Percentiles rank a stretch among this genome's conserved stretches.
Evolutionary conservation across 208 protist species (phyloP).

Genomic region (Strigomonas culicis): DNA sequence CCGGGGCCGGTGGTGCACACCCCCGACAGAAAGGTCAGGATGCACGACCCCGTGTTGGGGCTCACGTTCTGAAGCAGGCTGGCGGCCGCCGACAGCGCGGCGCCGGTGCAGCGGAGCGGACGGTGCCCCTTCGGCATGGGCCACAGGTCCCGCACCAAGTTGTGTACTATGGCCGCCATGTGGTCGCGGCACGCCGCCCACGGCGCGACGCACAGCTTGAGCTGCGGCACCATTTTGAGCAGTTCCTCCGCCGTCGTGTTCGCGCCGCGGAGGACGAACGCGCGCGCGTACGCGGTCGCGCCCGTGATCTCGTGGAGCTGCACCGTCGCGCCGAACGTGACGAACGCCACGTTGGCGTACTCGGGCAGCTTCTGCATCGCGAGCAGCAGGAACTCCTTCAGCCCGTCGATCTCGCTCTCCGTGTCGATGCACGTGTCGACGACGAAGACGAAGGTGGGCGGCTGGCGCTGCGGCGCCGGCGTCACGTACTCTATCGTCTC

Average conservation of each 20-base stretch:
- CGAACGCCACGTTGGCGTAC: conserved; percentile 93
- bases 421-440: conserved; percentile 96
- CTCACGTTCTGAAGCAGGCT: conserved; percentile 91
- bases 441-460: conserved; percentile 94
- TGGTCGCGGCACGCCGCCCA: conserved; percentile 48
- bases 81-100: conserved; percentile 95
- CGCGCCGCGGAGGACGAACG: conserved; percentile 74
- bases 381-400: conserved; percentile 93
- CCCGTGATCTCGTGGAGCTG: conserved; percentile 79
- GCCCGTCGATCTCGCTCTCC: conserved; percentile 89
- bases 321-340: conserved; percentile 98
- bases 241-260: conserved; percentile 64
- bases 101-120: conserved; percentile 95
- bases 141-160: conserved; percentile 95
- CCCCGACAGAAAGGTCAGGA: conserved; percentile 96
- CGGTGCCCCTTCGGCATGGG: conserved; percentile 91
- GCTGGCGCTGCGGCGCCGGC: conserved; percentile 33
- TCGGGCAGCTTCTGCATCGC: conserved; percentile 92
- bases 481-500: conserved; percentile 96
- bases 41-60: conserved; percentile 90
- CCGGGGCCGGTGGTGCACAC: conserved; percentile 95
- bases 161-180: conserved; percentile 92
- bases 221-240: conserved; percentile 37
- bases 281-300: conserved; percentile 74
- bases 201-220: conserved; percentile 74